phyloP scores from a whole-genome alignment of 371 early-diverging fungal genomes.

The Enterocytospora artemiae region DNA sequence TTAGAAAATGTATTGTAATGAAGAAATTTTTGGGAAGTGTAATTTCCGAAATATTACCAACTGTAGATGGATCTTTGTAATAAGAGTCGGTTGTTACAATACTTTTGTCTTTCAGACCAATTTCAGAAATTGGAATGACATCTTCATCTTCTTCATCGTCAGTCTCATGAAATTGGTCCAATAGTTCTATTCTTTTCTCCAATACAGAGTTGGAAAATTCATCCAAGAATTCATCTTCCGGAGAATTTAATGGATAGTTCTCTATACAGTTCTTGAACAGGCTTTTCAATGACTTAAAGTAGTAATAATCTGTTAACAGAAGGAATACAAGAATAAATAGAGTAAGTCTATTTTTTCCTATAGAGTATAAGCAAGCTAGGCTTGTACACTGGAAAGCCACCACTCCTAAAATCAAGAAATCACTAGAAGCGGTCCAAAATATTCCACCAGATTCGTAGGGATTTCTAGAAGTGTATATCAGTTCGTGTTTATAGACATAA shows the following conservation, averaged over 20 bases:
- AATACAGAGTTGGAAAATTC: slow-evolving; percentile 32
- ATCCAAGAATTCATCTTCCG: slow-evolving; percentile 50
- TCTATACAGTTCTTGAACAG: slow-evolving; percentile 46
- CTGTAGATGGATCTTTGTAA: slow-evolving; percentile 40
- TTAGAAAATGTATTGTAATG: slow-evolving; percentile 27
- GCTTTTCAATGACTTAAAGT: slow-evolving; percentile 18
- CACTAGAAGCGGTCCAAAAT: slow-evolving; percentile 46
- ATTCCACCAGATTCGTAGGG: slow-evolving; percentile 57
- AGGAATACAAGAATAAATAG: slow-evolving; percentile 34
- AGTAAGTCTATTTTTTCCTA: neutral
- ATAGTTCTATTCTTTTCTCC: slow-evolving; percentile 22
- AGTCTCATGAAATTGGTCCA: slow-evolving; percentile 44
- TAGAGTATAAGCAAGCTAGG: slow-evolving; percentile 36
- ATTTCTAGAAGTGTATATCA: slow-evolving; percentile 53
- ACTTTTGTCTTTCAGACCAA: slow-evolving; percentile 27
- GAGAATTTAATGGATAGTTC: slow-evolving; percentile 41
- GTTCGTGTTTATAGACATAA: slow-evolving; percentile 54
- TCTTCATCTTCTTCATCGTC: slow-evolving; percentile 34
- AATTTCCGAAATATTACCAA: slow-evolving; percentile 16
- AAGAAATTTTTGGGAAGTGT: slow-evolving; percentile 46
- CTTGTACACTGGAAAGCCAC: slow-evolving; percentile 51
- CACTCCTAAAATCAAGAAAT: slow-evolving; percentile 50
- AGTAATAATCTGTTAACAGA: slow-evolving; percentile 41
- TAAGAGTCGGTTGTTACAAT: slow-evolving; percentile 12
- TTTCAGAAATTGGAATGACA: slow-evolving; percentile 20